A percentile compares a stretch with the other conserved stretches of the same genome.
These are phyloP conservation scores for Hypoxylon perforatum DNA, from an alignment of 495 filamentous ascomycete genomes.

Conservation along the genomic window DNA sequence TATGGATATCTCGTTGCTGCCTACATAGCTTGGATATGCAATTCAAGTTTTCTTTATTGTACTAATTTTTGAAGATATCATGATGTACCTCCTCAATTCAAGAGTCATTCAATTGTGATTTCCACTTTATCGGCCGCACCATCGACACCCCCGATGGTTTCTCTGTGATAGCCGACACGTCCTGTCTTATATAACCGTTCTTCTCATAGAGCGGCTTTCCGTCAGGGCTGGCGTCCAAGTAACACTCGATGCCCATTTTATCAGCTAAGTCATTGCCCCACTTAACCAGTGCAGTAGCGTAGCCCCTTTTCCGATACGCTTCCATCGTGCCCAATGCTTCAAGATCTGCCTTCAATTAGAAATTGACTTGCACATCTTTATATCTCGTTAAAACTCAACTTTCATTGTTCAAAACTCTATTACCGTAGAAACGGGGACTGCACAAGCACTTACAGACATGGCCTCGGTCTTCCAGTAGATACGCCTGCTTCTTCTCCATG, in stretches of 20 bases:
- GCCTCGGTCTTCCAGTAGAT: constrained; percentile 10
- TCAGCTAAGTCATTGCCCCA: constrained; percentile 58
- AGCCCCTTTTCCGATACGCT: constrained; percentile 50
- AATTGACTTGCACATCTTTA: neutral
- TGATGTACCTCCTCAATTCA: no score
- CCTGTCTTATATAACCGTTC: constrained; percentile 18
- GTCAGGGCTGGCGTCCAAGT: constrained; percentile 26
- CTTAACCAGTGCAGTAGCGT: constrained; percentile 50
- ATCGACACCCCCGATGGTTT: constrained; percentile 7
- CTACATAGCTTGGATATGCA: no score
- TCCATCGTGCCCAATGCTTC: constrained; percentile 55
- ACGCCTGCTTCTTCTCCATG: constrained; percentile 22
- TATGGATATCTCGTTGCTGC: no score
- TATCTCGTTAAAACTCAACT: neutral
- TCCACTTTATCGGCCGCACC: constrained; percentile 13
- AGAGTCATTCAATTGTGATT: no score
- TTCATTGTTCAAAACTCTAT: neutral
- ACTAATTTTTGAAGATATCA: no score
- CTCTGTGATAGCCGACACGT: constrained; percentile 19
- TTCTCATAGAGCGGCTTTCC: constrained; percentile 30
- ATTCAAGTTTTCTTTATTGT: no score
- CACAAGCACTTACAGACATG: constrained; percentile 17
- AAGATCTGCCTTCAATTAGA: constrained; percentile 32
- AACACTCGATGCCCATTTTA: constrained; percentile 41
- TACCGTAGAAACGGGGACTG: neutral